Base-by-base conservation (phyloP, 176 grass and related monocot species). In the Eremochloa ophiuroides region DNA sequence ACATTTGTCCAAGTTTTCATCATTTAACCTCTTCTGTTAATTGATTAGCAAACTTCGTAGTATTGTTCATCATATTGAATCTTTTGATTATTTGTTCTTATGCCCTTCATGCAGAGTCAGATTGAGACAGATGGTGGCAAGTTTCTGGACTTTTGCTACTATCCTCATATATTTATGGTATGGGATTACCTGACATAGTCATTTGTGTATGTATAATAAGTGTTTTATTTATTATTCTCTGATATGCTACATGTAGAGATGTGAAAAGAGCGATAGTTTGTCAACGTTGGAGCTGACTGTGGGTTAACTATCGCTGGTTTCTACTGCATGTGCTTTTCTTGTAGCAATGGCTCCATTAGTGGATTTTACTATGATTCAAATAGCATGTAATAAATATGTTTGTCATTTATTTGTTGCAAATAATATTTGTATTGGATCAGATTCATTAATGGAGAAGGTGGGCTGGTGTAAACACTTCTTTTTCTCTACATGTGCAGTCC, bases 181-280 rank as follows among this genome's bases (percentile, higher is more conserved):
- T 74, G 31, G 12, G 30, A 70, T 31, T 42, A 27, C 30, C 62
- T 42, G 35, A 38, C 22, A 0, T 77, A 12, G 69, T 69, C 61
- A 79, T 61, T 6, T 89, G 25, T 69, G 50, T 33, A 74, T 69
- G 20, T 75, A n/a, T n/a, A n/a, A 59, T 27, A 68, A 27, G 3
- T 30, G 59, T 34, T 66, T 33, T 43, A 43, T 17, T 81, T 63
- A 43, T 18, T 11, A 27, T 47, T 40, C 82, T 46, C 30, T 74
- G 9, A n/a, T n/a, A 83, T 79, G 33, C 17, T 78, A 67, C 62
- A 17, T 87, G 73, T 71, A 97, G 94, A 90, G 92, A 92, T n/a
- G n/a, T 97, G 94, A 92, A 97, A 97, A 87, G 94, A 97, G 69
- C 89, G 91, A 69, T 92, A 97, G 50, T 97, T 97, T 83, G 94